Evolutionary conservation across 1,284 basidiomycete species (phyloP).

Genomic region (Cutaneotrichosporon dermatis): DNA sequence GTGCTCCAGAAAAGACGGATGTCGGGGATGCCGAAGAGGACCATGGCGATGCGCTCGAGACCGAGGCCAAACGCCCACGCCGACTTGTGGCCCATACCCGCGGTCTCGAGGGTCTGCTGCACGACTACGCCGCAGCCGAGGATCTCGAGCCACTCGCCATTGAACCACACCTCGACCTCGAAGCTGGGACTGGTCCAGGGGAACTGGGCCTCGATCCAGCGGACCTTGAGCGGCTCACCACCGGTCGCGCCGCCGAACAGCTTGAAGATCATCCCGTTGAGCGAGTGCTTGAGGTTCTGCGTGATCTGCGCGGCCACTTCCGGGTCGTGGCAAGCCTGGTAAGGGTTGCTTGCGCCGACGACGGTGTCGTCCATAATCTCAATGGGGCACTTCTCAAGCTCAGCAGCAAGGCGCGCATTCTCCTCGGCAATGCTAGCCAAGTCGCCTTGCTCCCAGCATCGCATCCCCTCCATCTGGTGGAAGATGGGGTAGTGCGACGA

Average conservation of each 20-base stretch:
- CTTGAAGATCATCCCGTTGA: constrained; percentile 80
- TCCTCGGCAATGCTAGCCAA: constrained; percentile 25
- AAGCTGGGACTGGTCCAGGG: constrained; percentile 97
- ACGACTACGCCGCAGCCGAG: constrained; percentile 89
- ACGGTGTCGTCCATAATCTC: constrained; percentile 80
- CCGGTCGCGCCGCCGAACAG: constrained; percentile 64
- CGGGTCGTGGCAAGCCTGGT: constrained; percentile 71
- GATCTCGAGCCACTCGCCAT: constrained; percentile 96
- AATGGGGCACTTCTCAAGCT: constrained; percentile 67
- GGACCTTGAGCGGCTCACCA: constrained; percentile 66
- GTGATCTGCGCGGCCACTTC: constrained; percentile 66
- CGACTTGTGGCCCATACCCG: constrained; percentile 74
- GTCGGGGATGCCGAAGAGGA: constrained; percentile 93
- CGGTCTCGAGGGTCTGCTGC: constrained; percentile 79
- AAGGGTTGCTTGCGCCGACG: constrained; percentile 70
- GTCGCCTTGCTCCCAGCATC: constrained; percentile 58
- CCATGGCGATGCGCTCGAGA: constrained; percentile 96
- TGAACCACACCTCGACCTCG: constrained; percentile 96
- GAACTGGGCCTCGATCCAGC: constrained; percentile 98
- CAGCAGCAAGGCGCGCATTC: constrained; percentile 58
- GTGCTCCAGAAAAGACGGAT: constrained; percentile 97
- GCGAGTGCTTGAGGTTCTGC: constrained; percentile 80
- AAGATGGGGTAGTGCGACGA: constrained; percentile 95
- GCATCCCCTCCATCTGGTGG: constrained; percentile 96
- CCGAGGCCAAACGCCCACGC: constrained; percentile 99